Evolutionary conservation across 1,284 basidiomycete species (phyloP).

Genomic region (Cystobasidiaceae sp.): DNA sequence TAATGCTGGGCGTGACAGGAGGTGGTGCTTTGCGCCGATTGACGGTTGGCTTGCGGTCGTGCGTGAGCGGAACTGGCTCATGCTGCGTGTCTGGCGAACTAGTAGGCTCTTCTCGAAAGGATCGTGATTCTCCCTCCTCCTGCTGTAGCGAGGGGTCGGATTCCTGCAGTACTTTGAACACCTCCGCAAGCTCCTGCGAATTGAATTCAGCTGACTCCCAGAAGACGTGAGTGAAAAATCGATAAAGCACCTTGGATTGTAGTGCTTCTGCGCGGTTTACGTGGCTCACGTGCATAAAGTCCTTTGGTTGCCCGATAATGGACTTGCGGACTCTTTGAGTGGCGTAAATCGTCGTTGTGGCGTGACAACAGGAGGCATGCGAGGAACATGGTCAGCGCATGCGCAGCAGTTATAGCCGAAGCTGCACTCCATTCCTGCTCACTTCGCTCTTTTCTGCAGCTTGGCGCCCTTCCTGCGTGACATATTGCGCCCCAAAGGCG

Average conservation of each 20-base stretch:
- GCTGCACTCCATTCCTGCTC: background rate
- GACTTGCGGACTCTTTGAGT: background rate
- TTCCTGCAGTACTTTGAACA: background rate
- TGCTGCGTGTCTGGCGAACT: background rate
- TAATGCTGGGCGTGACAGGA: constrained; percentile 26
- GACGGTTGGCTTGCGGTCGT: background rate
- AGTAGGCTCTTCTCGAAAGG: background rate
- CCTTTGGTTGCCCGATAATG: background rate
- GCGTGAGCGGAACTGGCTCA: background rate
- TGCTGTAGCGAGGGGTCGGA: background rate
- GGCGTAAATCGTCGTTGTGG: background rate
- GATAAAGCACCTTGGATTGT: background rate
- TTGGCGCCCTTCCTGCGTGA: constrained; percentile 11
- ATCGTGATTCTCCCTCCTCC: background rate
- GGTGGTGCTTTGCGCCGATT: constrained; percentile 27
- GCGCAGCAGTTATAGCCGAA: background rate
- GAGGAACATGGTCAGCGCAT: too few relatives aligned
- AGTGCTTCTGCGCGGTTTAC: constrained; percentile 16
- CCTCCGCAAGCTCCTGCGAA: background rate
- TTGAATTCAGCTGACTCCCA: background rate
- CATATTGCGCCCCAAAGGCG: constrained; percentile 5
- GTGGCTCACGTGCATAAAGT: constrained; percentile 12
- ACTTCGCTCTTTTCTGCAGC: constrained; percentile 19
- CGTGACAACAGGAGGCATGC: background rate
- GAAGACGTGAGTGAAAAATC: background rate